Conservation (phyloP, 2,329 filamentous ascomycete species). For the Epichloe brachyelytri region DNA sequence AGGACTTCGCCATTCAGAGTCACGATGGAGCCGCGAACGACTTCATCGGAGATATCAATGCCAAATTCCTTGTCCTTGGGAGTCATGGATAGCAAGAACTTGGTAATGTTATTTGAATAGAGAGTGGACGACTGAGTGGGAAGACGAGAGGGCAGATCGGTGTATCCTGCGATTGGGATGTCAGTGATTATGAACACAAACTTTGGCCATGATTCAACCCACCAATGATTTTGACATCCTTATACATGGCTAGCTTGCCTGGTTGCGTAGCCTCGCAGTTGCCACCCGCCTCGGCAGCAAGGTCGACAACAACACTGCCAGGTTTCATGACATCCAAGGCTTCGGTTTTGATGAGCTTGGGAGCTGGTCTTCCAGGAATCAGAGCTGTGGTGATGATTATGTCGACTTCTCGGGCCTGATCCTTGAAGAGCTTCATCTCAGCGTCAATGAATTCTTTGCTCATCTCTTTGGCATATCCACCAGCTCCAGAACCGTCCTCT, state of each 20-base stretch:
- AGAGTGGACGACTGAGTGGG: slow-evolving; percentile 82
- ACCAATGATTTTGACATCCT: slow-evolving; percentile 78
- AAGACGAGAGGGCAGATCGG: slow-evolving; percentile 73
- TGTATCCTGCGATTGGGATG: slow-evolving; percentile 45
- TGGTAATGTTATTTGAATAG: slow-evolving; percentile 90
- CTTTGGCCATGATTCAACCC: slow-evolving; percentile 15
- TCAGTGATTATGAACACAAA: neutral
- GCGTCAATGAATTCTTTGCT: slow-evolving; percentile 86
- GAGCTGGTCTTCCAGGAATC: slow-evolving; percentile 73
- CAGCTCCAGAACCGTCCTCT: slow-evolving; percentile 73
- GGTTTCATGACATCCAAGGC: slow-evolving; percentile 81
- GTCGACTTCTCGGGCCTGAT: slow-evolving; percentile 77
- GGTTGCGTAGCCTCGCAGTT: slow-evolving; percentile 75
- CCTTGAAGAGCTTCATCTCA: slow-evolving; percentile 84
- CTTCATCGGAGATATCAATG: slow-evolving; percentile 70
- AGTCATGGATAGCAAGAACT: slow-evolving; percentile 70
- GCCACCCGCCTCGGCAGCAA: slow-evolving; percentile 77
- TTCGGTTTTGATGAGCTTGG: slow-evolving; percentile 68
- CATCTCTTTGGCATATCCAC: slow-evolving; percentile 89
- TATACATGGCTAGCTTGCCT: slow-evolving; percentile 55
- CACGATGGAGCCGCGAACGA: slow-evolving; percentile 74
- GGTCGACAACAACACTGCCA: slow-evolving; percentile 75
- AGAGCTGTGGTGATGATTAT: slow-evolving; percentile 89
- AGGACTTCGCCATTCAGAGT: slow-evolving; percentile 65
- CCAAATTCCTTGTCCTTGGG: slow-evolving; percentile 69